Evolutionary conservation across 108 stramenopile genomes (phyloP), one percentile per base, ranked within the genome.

Genomic region (Stephanodiscus minutulus): DNA sequence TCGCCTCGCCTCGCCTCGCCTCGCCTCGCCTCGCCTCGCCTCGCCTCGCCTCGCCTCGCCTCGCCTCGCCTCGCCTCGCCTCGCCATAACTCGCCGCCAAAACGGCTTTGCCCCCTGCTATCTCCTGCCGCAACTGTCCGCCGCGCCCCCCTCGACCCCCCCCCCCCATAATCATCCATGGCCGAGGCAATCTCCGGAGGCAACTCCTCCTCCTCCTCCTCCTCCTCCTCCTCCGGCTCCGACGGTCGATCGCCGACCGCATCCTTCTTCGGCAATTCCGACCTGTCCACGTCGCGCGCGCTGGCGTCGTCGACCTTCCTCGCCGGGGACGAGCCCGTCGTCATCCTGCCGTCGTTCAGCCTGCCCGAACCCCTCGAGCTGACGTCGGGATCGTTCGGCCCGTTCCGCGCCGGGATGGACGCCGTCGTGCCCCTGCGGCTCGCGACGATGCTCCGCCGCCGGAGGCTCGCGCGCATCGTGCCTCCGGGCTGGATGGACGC

Each of bases 381-480:
- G n/a, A n/a, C n/a, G n/a, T n/a, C n/a, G 13, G 71, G 71, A 10
- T 31, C 28, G 13, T 70, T 85, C 46, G 87, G 85, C 15, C 90
- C 90, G 36, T 91, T 91, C 64, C 68, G 70, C 41, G 90, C 93
- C 9, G 93, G 93, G 6, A 83, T 95, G 61, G 83, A 90, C 22
- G 63, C 77, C 18, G 46, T 60, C 17, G 93, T 95, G 28, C 93
- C 93, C 8, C 69, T 92, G 2, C 92, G 93, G 93, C 68, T 89
- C 44, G 93, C 87, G 46, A 77, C 77, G 44, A 48, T 81, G 56
- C 67, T 95, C 10, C 81, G 84, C 8, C 69, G 82, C 66, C 79
- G 87, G 21, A 82, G 82, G 35, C 63, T 95, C 66, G 80, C 82
- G 35, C 76, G 75, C 17, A 80, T 95, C 9, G 62, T 83, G 18